phyloP scores from a whole-genome alignment of 441 rosid genomes.

The Eutrema salsugineum region DNA sequence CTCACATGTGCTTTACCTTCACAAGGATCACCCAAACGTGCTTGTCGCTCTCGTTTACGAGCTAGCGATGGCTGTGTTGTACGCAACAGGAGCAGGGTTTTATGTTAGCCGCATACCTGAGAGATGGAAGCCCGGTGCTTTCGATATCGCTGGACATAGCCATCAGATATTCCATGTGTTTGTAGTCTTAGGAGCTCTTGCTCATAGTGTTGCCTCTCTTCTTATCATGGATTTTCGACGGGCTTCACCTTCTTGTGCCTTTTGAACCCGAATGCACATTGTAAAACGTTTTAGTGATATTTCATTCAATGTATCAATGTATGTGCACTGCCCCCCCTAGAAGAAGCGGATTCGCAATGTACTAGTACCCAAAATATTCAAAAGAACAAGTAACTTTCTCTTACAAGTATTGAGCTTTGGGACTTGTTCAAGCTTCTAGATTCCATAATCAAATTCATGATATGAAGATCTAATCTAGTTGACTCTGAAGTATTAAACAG shows the following conservation, averaged over 20 bases:
- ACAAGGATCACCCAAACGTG: conserved; percentile 62
- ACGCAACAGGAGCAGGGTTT: conserved; percentile 63
- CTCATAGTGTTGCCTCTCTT: conserved; percentile 76
- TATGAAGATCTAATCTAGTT: not conserved
- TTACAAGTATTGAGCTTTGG: not conserved
- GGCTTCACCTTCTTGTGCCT: conserved; percentile 51
- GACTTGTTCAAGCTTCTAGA: not conserved
- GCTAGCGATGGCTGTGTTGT: conserved; percentile 72
- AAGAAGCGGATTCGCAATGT: conserved; percentile 15
- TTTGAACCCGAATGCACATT: not conserved
- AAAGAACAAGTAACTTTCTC: not conserved
- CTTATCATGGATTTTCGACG: conserved; percentile 71
- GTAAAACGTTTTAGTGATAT: conserved; percentile 2
- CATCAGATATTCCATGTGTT: conserved; percentile 93
- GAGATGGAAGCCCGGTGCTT: conserved; percentile 90
- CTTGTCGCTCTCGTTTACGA: conserved; percentile 55
- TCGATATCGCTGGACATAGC: conserved; percentile 87
- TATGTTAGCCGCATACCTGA: conserved; percentile 78
- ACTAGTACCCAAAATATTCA: not conserved
- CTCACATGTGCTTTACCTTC: conserved; percentile 58
- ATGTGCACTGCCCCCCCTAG: not conserved
- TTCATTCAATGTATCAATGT: conserved; percentile 22
- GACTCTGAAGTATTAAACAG: not conserved
- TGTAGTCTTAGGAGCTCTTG: conserved; percentile 83
- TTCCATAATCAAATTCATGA: not conserved